phyloP scores from a whole-genome alignment of 768 basidiomycete species.

The Asterophora lycoperdoides region DNA sequence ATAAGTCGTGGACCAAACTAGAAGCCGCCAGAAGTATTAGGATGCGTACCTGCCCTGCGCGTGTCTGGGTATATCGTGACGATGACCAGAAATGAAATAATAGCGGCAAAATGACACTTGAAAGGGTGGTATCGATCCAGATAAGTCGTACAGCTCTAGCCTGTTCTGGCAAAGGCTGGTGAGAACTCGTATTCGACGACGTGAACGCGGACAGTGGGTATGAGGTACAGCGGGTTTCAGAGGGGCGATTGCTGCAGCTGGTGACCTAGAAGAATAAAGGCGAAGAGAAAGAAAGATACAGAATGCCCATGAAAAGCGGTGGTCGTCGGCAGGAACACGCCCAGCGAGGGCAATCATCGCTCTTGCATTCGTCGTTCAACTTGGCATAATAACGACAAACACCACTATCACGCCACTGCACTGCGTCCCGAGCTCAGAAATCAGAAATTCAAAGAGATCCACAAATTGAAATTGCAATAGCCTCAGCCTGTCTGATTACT shows the following conservation, averaged over 20 bases:
- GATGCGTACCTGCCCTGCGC: conserved; percentile 9
- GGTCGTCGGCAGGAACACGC: conserved; percentile 12
- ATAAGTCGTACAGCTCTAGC: conserved; percentile 10
- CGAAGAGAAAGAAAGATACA: conserved; percentile 1
- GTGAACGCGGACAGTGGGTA: conserved; percentile 3
- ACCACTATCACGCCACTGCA: neutral
- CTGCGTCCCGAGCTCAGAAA: too few species aligned
- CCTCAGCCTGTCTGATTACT: too few species aligned
- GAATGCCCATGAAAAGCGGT: conserved; percentile 10
- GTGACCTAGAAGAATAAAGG: conserved; percentile 3
- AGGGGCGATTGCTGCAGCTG: neutral
- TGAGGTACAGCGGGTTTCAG: conserved; percentile 5
- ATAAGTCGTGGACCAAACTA: neutral
- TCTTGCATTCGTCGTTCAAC: conserved; percentile 13
- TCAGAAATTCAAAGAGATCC: too few species aligned
- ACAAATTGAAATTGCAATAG: too few species aligned
- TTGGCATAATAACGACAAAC: conserved; percentile 19
- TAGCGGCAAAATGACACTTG: neutral
- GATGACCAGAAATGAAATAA: conserved; percentile 2
- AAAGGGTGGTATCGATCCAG: conserved; percentile 6
- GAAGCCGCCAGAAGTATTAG: neutral
- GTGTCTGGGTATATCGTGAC: conserved; percentile 7
- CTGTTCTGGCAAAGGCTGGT: neutral
- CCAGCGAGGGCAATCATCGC: neutral
- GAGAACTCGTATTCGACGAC: conserved; percentile 3